Evolutionary conservation across 768 basidiomycete species (phyloP).

Genomic region (Kwoniella sp.): DNA sequence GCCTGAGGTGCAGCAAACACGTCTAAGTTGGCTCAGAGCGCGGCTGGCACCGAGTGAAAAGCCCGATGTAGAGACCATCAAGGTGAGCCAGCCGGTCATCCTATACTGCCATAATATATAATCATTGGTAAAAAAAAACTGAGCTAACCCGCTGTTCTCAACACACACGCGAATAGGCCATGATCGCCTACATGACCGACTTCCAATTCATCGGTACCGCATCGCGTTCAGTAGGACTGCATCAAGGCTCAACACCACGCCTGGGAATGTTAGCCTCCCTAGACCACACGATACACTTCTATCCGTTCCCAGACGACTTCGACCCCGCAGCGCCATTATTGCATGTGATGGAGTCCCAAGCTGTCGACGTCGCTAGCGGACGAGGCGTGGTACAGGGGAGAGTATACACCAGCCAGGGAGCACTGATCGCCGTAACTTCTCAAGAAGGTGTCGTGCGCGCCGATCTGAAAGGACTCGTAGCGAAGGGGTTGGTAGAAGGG

Average conservation of each 20-base stretch:
- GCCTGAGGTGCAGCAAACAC: slow-evolving; percentile 6
- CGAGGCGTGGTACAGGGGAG: slow-evolving; percentile 52
- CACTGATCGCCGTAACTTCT: slow-evolving; percentile 52
- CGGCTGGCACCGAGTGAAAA: slow-evolving; percentile 28
- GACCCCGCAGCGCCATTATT: slow-evolving; percentile 45
- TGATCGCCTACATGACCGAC: slow-evolving; percentile 55
- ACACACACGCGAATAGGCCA: slow-evolving; percentile 28
- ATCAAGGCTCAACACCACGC: slow-evolving; percentile 37
- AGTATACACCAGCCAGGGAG: slow-evolving; percentile 49
- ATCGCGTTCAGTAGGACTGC: slow-evolving; percentile 48
- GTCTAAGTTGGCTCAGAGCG: slow-evolving; percentile 43
- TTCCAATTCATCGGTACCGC: slow-evolving; percentile 56
- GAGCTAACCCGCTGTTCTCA: slow-evolving; percentile 6
- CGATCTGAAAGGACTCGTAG: slow-evolving; percentile 68
- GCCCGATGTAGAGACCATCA: slow-evolving; percentile 36
- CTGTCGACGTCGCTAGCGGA: slow-evolving; percentile 40
- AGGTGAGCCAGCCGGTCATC: no score
- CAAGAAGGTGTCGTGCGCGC: slow-evolving; percentile 57
- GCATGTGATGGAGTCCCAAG: slow-evolving; percentile 53
- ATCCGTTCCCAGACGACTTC: slow-evolving; percentile 45
- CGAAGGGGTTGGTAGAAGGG: slow-evolving; percentile 70
- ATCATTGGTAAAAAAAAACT: no score
- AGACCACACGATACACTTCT: slow-evolving; percentile 54
- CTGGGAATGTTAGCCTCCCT: slow-evolving; percentile 55
- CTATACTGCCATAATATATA: no score